Evolutionary conservation across 2,329 filamentous ascomycete species (phyloP).

Genomic region (Colletotrichum neosansevieriae): DNA sequence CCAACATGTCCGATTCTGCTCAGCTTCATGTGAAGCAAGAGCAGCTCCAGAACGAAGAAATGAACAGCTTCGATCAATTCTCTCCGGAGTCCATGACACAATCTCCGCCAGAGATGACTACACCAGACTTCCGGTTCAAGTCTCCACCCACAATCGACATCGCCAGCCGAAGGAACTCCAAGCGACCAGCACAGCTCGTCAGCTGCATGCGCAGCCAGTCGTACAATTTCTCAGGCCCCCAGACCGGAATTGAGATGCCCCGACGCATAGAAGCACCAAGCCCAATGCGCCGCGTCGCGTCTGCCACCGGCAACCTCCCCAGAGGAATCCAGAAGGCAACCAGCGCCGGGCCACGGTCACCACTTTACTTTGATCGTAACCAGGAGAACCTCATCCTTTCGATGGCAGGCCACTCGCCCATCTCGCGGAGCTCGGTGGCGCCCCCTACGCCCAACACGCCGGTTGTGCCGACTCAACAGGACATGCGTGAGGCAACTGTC

Average conservation of each 20-base stretch:
- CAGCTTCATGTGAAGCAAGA: constrained; percentile 42
- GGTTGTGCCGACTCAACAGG: constrained; percentile 53
- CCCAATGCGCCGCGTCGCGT: constrained; percentile 67
- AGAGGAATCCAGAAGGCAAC: constrained; percentile 56
- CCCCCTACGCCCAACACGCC: constrained; percentile 65
- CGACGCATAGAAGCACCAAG: constrained; percentile 59
- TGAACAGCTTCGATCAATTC: constrained; percentile 44
- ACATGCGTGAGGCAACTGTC: constrained; percentile 54
- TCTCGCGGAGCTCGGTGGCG: constrained; percentile 55
- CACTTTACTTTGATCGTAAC: constrained; percentile 58
- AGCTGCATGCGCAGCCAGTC: constrained; percentile 59
- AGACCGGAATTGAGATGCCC: constrained; percentile 61
- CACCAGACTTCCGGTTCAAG: constrained; percentile 55
- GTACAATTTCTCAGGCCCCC: constrained; percentile 52
- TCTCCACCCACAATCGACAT: constrained; percentile 66
- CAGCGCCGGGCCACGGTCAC: constrained; percentile 55
- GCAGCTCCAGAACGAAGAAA: constrained; percentile 29
- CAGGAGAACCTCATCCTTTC: constrained; percentile 59
- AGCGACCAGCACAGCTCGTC: constrained; percentile 62
- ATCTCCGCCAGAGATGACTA: constrained; percentile 43
- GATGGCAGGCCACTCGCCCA: constrained; percentile 54
- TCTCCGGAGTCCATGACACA: constrained; percentile 49
- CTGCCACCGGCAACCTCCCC: constrained; percentile 58
- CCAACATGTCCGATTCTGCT: constrained; percentile 25
- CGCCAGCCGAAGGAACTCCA: constrained; percentile 64